Percentiles rank a stretch among this genome's conserved stretches.
Conservation (phyloP, 1,139 yeast species). For the Blastobotrys ciferrii region DNA sequence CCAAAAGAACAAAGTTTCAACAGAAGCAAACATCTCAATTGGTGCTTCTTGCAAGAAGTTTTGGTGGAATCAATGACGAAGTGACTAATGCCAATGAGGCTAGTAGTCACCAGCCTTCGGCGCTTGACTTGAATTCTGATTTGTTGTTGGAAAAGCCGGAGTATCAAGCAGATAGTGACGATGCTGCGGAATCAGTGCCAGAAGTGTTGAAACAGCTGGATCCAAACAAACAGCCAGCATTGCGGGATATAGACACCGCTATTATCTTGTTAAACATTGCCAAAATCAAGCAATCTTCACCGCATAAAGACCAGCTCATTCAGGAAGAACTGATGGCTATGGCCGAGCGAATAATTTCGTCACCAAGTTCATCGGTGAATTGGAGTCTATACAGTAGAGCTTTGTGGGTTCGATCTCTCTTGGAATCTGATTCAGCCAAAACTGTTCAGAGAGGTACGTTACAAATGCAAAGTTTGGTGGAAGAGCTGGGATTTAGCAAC, state of each 20-base stretch:
- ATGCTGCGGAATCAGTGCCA: slow-evolving; percentile 50
- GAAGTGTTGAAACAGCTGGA: slow-evolving; percentile 54
- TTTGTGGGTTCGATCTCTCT: slow-evolving; percentile 82
- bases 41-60: slow-evolving; percentile 71
- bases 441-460: slow-evolving; percentile 92
- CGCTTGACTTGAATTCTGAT: slow-evolving; percentile 70
- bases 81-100: slow-evolving; percentile 29
- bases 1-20: slow-evolving; percentile 85
- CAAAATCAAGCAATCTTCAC: slow-evolving; percentile 65
- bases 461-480: slow-evolving; percentile 90
- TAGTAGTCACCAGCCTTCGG: slow-evolving; percentile 28
- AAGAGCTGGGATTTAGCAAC: slow-evolving; percentile 75
- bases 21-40: slow-evolving; percentile 66
- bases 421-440: slow-evolving; percentile 77
- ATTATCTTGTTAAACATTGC: slow-evolving; percentile 69
- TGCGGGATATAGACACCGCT: slow-evolving; percentile 67
- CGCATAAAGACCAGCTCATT: slow-evolving; percentile 64
- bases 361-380: slow-evolving; percentile 50
- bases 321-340: slow-evolving; percentile 81
- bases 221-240: slow-evolving; percentile 77
- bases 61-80: slow-evolving; percentile 14
- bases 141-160: slow-evolving; percentile 72
- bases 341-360: slow-evolving; percentile 65
- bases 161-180: slow-evolving; percentile 35
- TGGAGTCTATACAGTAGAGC: slow-evolving; percentile 84